Evolutionary conservation across 805 yeast species (phyloP).

Genomic region (Suhomyces sp.): DNA sequence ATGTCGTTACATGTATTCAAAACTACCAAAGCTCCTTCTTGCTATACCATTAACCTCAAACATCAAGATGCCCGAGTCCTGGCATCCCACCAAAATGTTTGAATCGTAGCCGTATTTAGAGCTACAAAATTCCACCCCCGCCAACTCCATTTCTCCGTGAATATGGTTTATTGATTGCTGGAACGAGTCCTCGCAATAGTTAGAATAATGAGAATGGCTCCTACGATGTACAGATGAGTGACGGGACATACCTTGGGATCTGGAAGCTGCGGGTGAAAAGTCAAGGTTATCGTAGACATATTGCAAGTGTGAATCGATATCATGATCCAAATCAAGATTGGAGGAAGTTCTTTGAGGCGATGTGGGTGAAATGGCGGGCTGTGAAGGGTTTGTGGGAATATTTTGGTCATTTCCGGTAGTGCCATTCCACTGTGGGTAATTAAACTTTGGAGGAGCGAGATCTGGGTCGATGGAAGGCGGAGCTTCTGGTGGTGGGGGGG

Average conservation of each 20-base stretch:
- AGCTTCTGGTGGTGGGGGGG: conserved; percentile 22
- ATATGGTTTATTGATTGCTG: conserved; percentile 32
- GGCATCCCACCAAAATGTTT: conserved; percentile 38
- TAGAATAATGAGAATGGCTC: conserved; percentile 5
- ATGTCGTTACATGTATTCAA: conserved; percentile 29
- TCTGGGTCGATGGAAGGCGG: conserved; percentile 5
- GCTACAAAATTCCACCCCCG: conserved; percentile 32
- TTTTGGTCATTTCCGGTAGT: neutral
- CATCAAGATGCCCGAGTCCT: conserved; percentile 60
- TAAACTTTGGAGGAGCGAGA: conserved; percentile 18
- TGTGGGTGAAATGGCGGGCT: conserved; percentile 13
- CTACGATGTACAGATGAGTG: conserved; percentile 1
- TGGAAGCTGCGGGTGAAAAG: neutral
- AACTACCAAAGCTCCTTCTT: conserved; percentile 59
- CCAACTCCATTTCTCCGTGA: conserved; percentile 43
- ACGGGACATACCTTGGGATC: neutral
- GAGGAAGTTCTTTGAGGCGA: conserved; percentile 14
- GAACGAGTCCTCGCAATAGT: conserved; percentile 25
- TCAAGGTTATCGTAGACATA: conserved; percentile 23
- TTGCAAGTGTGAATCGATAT: conserved; percentile 12
- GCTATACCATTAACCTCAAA: conserved; percentile 71
- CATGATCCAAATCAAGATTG: conserved; percentile 1
- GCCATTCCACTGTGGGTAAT: conserved; percentile 20
- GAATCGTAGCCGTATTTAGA: conserved; percentile 22
- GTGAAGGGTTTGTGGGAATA: neutral